These are phyloP conservation scores for Yueomyces sinensis DNA, from an alignment of 805 yeast genomes.

Conservation along the genomic window DNA sequence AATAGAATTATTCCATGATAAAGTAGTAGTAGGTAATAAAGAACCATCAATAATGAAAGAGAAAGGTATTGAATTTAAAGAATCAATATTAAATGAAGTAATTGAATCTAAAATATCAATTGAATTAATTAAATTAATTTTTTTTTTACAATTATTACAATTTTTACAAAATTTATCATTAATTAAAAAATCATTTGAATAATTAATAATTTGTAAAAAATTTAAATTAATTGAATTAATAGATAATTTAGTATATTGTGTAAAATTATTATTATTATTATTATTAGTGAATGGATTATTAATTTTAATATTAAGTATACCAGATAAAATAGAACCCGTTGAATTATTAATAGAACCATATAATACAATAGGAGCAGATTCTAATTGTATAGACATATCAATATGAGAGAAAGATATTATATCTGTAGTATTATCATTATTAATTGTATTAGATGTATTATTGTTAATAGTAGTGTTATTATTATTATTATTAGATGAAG, in stretches of 20 bases:
- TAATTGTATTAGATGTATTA: too few species aligned
- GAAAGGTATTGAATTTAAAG: too few species aligned
- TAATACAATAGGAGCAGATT: slow-evolving; percentile 81
- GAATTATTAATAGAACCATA: slow-evolving; percentile 72
- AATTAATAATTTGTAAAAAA: too few species aligned
- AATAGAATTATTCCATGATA: slow-evolving; percentile 40
- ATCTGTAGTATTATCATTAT: too few species aligned
- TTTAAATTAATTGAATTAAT: slow-evolving; percentile 48
- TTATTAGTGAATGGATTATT: slow-evolving; percentile 17
- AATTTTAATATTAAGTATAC: slow-evolving; percentile 52
- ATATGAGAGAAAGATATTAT: slow-evolving; percentile 28
- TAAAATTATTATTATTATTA: slow-evolving; percentile 16
- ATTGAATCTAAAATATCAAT: too few species aligned
- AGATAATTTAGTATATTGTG: slow-evolving; percentile 31
- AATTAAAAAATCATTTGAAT: too few species aligned
- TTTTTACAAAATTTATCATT: too few species aligned
- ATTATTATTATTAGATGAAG: too few species aligned
- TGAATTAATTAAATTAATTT: slow-evolving; percentile 56
- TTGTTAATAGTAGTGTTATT: too few species aligned
- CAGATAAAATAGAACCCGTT: slow-evolving; percentile 77
- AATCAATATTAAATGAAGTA: too few species aligned
- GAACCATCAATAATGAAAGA: slow-evolving; percentile 81
- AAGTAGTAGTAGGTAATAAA: slow-evolving; percentile 57
- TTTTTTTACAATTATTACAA: slow-evolving; percentile 40
- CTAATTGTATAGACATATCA: slow-evolving; percentile 49